Evolutionary conservation across 1,139 yeast genomes (phyloP), one percentile per base, ranked within the genome.

Genomic region (Kurtzmaniella natalensis): DNA sequence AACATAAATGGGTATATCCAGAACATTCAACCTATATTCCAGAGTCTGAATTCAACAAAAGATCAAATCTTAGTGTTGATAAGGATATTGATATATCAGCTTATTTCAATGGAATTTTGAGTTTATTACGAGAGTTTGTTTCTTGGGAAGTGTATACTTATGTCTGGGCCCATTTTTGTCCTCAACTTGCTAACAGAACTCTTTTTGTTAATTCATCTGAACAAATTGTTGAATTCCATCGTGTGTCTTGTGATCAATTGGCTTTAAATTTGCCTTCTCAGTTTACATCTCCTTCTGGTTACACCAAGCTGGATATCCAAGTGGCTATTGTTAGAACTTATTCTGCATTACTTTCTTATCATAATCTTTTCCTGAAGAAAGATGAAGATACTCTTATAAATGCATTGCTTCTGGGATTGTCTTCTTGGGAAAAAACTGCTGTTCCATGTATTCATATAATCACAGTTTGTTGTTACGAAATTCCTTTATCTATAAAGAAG

Each of bases 401-500:
- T 41, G 70, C 89, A 0, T 65, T 85, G 26, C 68, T 82, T 8
- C 61, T 69, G 32, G 87, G 88, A 0, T 59, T 86, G 35, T 72
- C 78, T 3, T 78, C 88, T 3, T 82, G 92, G 83, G 89, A 85
- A 41, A 76, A 75, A 42, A 77, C 94, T 0, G 86, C 89, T 0
- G 75, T 82, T 23, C 88, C 94, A 2, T 78, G 88, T 46, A 73
- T 87, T 32, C 88, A 86, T 46, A 80, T 82, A 19, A 61, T 87
- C 39, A 77, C 85, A 1, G 72, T 84, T 1, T 82, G 94, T 44
- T 84, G 94, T 53, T 84, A 83, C 51, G 95, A 85, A 50, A 68
- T 83, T 31, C 94, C 95, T 0, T 53, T 72, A 13, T 80, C 94
- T 0, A 69, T 86, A 36, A 83, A 82, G 53, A 81, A 81, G 47